These are phyloP conservation scores for Laguncularia racemosa DNA, from an alignment of 345 rosid species.

Conservation along the genomic window DNA sequence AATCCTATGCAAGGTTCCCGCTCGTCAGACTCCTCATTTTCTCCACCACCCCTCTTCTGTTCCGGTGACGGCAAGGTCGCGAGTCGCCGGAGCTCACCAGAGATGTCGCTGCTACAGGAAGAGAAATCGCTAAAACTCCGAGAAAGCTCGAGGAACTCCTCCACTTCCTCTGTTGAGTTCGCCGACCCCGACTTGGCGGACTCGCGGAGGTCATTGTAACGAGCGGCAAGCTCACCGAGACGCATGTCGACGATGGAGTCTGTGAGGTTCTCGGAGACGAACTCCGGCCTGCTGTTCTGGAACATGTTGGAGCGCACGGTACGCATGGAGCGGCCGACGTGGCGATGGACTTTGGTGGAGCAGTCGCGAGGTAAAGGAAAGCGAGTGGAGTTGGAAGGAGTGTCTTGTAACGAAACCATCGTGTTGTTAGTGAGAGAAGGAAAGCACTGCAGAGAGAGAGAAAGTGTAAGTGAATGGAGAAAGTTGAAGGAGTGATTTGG, in stretches of 20 bases:
- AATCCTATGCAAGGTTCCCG: slow-evolving; percentile 79
- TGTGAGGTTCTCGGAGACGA: slow-evolving; percentile 59
- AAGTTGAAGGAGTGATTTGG: background rate
- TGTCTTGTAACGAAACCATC: slow-evolving; percentile 72
- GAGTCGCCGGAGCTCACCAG: slow-evolving; percentile 89
- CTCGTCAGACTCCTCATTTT: slow-evolving; percentile 24
- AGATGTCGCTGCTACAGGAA: slow-evolving; percentile 80
- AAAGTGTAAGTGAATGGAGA: background rate
- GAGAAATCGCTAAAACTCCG: slow-evolving; percentile 84
- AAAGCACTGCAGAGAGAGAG: background rate
- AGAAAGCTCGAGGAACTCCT: slow-evolving; percentile 65
- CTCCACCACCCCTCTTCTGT: slow-evolving; percentile 6
- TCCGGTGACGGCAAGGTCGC: slow-evolving; percentile 61
- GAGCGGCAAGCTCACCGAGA: slow-evolving; percentile 67
- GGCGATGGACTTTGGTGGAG: slow-evolving; percentile 44
- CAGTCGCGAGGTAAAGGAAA: slow-evolving; percentile 44
- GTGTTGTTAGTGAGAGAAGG: background rate
- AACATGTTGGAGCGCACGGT: slow-evolving; percentile 65
- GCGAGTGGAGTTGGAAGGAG: slow-evolving; percentile 50
- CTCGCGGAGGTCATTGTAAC: slow-evolving; percentile 21
- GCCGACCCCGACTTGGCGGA: slow-evolving; percentile 26
- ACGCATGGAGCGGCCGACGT: slow-evolving; percentile 82
- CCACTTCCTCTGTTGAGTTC: slow-evolving; percentile 29
- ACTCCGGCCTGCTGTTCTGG: slow-evolving; percentile 34
- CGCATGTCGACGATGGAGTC: slow-evolving; percentile 87